These are phyloP conservation scores for Gloeopeniophorella convolvens DNA, from an alignment of 768 basidiomycete species.

Conservation along the genomic window DNA sequence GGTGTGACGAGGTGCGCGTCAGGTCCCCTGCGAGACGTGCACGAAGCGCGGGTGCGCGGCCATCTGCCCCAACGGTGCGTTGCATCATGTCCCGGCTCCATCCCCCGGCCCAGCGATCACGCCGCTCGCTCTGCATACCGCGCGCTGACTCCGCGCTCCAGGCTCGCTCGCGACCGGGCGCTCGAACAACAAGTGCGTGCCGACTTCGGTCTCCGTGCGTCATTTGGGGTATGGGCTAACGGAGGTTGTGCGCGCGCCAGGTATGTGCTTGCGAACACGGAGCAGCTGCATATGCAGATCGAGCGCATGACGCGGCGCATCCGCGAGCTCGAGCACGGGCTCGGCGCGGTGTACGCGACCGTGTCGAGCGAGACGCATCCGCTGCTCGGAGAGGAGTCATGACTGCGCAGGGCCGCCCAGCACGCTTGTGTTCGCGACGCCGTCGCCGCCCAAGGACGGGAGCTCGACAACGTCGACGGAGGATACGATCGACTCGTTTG, in stretches of 20 bases:
- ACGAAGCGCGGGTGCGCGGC: conserved; percentile 65
- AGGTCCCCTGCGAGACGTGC: conserved; percentile 79
- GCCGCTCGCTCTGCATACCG: not conserved
- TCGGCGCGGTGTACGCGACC: conserved; percentile 15
- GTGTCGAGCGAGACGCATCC: conserved; percentile 15
- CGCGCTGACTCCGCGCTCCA: conserved; percentile 22
- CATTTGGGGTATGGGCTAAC: not conserved
- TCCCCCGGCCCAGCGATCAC: too few species aligned
- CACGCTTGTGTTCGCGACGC: not conserved
- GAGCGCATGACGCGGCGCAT: conserved; percentile 18
- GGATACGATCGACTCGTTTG: conserved; percentile 42
- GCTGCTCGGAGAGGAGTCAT: conserved; percentile 6
- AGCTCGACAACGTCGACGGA: conserved; percentile 25
- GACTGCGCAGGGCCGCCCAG: not conserved
- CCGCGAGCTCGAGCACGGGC: conserved; percentile 16
- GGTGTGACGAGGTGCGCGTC: not conserved
- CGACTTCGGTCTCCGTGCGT: not conserved
- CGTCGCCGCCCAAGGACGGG: not conserved
- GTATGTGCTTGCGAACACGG: conserved; percentile 59
- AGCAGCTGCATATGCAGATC: conserved; percentile 39
- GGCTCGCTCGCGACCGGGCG: conserved; percentile 53
- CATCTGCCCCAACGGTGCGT: conserved; percentile 69
- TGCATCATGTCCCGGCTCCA: conserved; percentile 5
- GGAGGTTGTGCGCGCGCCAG: conserved; percentile 23
- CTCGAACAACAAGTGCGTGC: conserved; percentile 43